phyloP scores from a whole-genome alignment of 495 filamentous ascomycete species.

The Lineolata rhizophorae region DNA sequence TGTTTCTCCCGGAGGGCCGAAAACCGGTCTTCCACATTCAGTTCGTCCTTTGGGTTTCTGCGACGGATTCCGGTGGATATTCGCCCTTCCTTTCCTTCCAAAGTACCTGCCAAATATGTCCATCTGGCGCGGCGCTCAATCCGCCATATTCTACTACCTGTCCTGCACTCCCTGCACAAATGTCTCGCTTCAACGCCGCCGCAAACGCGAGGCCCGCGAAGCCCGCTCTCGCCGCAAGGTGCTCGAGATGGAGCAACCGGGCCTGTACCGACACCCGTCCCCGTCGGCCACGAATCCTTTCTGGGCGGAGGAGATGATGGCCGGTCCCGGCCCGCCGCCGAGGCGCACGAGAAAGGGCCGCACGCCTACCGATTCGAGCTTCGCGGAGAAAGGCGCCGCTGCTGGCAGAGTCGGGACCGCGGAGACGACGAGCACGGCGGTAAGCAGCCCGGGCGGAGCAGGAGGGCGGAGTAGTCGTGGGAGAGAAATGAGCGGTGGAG shows the following conservation, averaged over 20 bases:
- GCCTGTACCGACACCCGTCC: neutral
- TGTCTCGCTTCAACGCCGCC: neutral
- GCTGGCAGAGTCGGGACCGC: neutral
- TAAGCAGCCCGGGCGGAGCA: neutral
- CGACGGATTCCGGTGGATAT: no score
- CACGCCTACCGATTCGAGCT: neutral
- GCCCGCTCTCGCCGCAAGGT: no score
- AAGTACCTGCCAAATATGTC: no score
- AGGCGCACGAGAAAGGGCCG: no score
- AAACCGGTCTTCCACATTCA: no score
- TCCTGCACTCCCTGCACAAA: neutral
- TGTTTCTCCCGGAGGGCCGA: no score
- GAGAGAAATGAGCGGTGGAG: no score
- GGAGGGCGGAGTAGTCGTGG: no score
- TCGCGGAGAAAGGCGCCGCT: neutral
- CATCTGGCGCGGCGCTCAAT: slow-evolving; percentile 1
- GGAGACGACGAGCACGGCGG: neutral
- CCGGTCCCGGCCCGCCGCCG: slow-evolving; percentile 1
- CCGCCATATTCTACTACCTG: slow-evolving; percentile 2
- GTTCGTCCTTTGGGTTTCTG: no score
- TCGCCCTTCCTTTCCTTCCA: no score
- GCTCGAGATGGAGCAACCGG: neutral
- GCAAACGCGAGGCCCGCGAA: slow-evolving; percentile 1
- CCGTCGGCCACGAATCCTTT: slow-evolving; percentile 1
- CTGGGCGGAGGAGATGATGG: slow-evolving; percentile 1